phyloP scores from a whole-genome alignment of 1,139 yeast genomes.

The Pneumocystis carinii region DNA sequence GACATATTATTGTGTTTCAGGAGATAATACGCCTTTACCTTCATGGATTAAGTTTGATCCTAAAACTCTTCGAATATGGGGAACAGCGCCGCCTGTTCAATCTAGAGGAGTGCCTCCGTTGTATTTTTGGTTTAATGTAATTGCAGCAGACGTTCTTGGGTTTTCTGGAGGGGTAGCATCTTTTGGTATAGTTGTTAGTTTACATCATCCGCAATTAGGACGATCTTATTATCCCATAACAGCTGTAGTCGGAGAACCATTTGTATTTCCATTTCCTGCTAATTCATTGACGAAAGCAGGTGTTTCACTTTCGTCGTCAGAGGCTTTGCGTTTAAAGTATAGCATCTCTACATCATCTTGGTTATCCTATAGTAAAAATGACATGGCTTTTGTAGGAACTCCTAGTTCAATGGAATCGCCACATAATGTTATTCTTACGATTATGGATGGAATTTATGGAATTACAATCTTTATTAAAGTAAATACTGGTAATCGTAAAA shows the following conservation, averaged over 20 bases:
- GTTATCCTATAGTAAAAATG: constrained; percentile 51
- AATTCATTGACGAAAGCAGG: constrained; percentile 48
- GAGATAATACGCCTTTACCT: constrained; percentile 76
- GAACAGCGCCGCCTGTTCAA: constrained; percentile 75
- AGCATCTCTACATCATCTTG: constrained; percentile 30
- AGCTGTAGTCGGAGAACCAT: constrained; percentile 46
- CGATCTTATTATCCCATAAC: constrained; percentile 33
- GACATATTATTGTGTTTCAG: constrained; percentile 72
- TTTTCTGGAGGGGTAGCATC: constrained; percentile 56
- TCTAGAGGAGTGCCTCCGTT: constrained; percentile 79
- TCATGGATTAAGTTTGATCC: constrained; percentile 68
- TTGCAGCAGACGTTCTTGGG: constrained; percentile 68
- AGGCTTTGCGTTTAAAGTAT: constrained; percentile 38
- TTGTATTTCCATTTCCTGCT: constrained; percentile 48
- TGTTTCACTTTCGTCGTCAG: constrained; percentile 29
- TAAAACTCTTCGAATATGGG: constrained; percentile 49
- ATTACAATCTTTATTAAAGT: not conserved
- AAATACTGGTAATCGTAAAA: not conserved
- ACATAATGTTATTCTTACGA: constrained; percentile 13
- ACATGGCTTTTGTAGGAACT: constrained; percentile 55
- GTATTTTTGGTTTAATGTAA: constrained; percentile 52
- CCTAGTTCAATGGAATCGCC: constrained; percentile 29
- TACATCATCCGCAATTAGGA: constrained; percentile 63
- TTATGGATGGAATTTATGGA: constrained; percentile 12
- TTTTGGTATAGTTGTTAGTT: constrained; percentile 70